Conservation (phyloP, 169 alveolate species). For the Eimeria maxima region DNA sequence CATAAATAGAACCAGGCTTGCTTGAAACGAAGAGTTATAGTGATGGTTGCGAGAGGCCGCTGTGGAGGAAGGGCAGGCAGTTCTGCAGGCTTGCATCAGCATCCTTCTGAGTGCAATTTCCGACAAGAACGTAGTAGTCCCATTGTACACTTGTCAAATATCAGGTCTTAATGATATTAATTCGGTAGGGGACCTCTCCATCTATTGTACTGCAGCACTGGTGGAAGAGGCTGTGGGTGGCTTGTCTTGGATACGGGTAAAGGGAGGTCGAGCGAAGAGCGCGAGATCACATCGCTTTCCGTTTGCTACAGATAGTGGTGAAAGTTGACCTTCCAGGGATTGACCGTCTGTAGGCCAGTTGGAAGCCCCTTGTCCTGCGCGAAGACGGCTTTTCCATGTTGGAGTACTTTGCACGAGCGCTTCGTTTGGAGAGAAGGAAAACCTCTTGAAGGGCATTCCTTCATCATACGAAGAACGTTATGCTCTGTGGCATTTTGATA, state of each 20-base stretch:
- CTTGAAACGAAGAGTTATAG: neutral
- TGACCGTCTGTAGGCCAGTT: neutral
- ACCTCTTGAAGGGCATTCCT: too few relatives aligned
- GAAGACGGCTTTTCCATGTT: conserved; percentile 10
- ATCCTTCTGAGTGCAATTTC: neutral
- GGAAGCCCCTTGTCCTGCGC: neutral
- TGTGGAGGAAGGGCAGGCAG: neutral
- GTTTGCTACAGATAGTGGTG: neutral
- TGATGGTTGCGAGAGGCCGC: neutral
- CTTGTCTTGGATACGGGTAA: neutral
- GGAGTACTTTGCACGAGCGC: neutral
- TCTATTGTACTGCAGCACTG: neutral
- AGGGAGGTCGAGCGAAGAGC: neutral
- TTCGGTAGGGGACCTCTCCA: neutral
- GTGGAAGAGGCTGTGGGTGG: neutral
- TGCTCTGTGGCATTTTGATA: neutral
- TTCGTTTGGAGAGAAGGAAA: neutral
- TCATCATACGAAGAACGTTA: neutral
- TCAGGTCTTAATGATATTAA: neutral
- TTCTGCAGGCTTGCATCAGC: conserved; percentile 5
- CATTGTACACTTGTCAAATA: neutral
- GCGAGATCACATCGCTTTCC: neutral
- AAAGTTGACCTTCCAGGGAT: neutral
- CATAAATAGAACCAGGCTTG: neutral
- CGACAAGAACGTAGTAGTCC: conserved; percentile 2